These are phyloP conservation scores for Agarophyton chilense DNA, from an alignment of 23 red algal genomes.

Conservation along the genomic window DNA sequence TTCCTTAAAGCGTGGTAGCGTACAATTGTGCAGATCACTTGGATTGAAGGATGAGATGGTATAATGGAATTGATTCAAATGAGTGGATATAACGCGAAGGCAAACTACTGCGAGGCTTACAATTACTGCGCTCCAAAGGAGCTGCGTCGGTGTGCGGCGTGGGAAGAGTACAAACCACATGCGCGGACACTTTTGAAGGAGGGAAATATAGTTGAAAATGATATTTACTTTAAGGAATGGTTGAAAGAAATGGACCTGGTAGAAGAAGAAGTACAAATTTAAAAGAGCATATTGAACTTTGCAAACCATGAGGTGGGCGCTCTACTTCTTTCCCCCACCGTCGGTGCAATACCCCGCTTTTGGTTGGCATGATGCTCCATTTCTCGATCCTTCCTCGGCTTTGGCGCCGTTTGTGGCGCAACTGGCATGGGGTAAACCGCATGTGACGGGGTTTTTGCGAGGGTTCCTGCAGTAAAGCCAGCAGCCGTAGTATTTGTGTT, in stretches of 20 bases:
- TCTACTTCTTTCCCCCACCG: background rate
- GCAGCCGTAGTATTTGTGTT: background rate
- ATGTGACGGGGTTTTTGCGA: background rate
- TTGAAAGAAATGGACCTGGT: background rate
- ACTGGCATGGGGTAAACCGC: no score
- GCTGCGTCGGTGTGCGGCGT: background rate
- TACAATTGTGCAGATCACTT: constrained; percentile 12
- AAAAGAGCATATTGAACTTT: no score
- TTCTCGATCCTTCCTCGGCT: background rate
- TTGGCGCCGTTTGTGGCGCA: no score
- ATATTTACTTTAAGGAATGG: background rate
- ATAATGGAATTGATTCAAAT: constrained; percentile 42
- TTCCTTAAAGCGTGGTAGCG: background rate
- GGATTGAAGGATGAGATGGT: constrained; percentile 11
- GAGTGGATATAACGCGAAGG: constrained; percentile 9
- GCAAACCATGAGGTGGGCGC: background rate
- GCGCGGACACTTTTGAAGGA: background rate
- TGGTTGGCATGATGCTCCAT: background rate
- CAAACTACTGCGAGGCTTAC: constrained; percentile 44
- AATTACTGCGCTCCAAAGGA: constrained; percentile 24
- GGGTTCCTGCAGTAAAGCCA: no score
- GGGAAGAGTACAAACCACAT: background rate
- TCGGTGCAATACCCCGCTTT: background rate
- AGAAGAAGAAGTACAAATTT: background rate
- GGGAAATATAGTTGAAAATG: background rate